These are phyloP conservation scores for Volvox carteri DNA, from an alignment of 163 green algal species.

Conservation along the genomic window DNA sequence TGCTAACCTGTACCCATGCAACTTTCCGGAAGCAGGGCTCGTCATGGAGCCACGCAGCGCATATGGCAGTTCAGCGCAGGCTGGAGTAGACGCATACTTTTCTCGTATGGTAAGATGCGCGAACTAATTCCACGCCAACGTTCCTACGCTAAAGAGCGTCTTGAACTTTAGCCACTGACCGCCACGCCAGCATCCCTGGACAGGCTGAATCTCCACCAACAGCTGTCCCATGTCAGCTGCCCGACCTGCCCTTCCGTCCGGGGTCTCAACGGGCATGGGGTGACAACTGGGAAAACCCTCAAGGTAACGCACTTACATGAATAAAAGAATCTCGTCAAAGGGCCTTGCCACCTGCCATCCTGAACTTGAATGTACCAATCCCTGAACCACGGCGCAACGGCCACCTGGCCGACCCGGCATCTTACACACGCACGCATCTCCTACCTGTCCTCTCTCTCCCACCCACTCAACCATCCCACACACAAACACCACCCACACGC, in stretches of 20 bases:
- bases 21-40: slow-evolving; percentile 8
- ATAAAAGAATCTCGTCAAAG: no score
- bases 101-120: background rate
- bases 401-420: no score
- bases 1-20: slow-evolving; percentile 28
- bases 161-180: background rate
- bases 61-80: background rate
- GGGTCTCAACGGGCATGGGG: background rate
- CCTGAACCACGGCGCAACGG: no score
- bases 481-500: no score
- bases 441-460: no score
- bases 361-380: no score
- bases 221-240: background rate
- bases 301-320: no score
- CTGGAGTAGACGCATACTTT: slow-evolving; percentile 13
- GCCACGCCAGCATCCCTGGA: background rate
- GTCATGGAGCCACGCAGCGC: background rate
- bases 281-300: background rate
- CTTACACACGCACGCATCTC: no score
- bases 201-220: slow-evolving; percentile 17
- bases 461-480: no score
- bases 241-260: background rate
- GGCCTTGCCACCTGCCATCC: no score
- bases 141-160: background rate
- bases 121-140: background rate